Conservation (phyloP, 2,329 filamentous ascomycete species). For the Aciculosporium take region DNA sequence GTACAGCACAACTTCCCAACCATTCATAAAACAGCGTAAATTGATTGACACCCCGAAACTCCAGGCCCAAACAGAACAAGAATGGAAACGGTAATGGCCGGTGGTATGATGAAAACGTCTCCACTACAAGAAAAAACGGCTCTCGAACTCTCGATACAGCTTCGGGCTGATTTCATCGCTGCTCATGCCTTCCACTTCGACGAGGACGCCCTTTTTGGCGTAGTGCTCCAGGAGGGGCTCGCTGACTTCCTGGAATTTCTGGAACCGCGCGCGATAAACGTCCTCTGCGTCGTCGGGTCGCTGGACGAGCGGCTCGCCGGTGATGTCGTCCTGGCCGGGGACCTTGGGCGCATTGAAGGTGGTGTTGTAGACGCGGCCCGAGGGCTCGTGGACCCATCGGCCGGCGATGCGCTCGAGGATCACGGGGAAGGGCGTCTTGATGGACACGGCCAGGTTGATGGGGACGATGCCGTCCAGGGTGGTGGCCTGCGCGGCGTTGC, state of each 20-base stretch:
- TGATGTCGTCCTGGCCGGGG: slow-evolving; percentile 73
- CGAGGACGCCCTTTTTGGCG: slow-evolving; percentile 65
- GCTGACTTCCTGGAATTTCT: slow-evolving; percentile 78
- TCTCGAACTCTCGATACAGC: slow-evolving; percentile 69
- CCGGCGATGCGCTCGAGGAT: slow-evolving; percentile 82
- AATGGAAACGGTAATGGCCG: too few relatives aligned
- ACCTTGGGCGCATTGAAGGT: slow-evolving; percentile 78
- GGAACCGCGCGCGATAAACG: slow-evolving; percentile 67
- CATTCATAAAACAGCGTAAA: too few relatives aligned
- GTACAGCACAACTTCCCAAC: too few relatives aligned
- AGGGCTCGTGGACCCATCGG: slow-evolving; percentile 85
- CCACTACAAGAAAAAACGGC: slow-evolving; percentile 42
- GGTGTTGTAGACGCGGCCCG: slow-evolving; percentile 89
- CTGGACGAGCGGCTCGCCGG: slow-evolving; percentile 72
- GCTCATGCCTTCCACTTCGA: slow-evolving; percentile 74
- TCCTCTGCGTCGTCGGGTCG: slow-evolving; percentile 76
- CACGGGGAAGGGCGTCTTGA: slow-evolving; percentile 73
- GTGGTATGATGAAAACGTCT: background rate
- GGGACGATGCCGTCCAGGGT: slow-evolving; percentile 70
- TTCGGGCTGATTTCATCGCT: slow-evolving; percentile 95
- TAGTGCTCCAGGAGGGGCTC: slow-evolving; percentile 80
- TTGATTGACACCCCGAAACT: too few relatives aligned
- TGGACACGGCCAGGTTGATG: slow-evolving; percentile 85
- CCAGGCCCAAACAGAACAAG: too few relatives aligned
- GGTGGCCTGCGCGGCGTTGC: slow-evolving; percentile 66